These are phyloP conservation scores for Malania oleifera DNA, from an alignment of 164 flowering plant genomes.

Conservation along the genomic window DNA sequence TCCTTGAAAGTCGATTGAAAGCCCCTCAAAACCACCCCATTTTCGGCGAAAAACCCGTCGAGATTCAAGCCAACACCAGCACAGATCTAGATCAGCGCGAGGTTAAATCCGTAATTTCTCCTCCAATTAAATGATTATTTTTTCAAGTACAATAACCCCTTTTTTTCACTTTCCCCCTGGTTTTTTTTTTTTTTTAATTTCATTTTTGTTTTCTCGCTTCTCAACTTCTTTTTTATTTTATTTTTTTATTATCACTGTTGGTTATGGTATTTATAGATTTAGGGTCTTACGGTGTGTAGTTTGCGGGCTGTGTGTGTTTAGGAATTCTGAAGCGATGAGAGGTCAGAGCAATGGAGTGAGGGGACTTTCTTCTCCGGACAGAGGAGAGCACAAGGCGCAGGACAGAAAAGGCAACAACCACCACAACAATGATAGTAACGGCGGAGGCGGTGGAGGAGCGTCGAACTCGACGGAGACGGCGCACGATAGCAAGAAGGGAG, in stretches of 20 bases:
- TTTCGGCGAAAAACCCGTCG: slow-evolving; percentile 14
- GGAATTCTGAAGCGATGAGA: slow-evolving; percentile 73
- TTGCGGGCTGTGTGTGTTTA: slow-evolving; percentile 11
- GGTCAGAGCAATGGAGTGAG: slow-evolving; percentile 50
- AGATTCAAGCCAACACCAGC: slow-evolving; percentile 3
- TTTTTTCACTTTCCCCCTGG: too few species aligned
- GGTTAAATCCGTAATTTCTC: slow-evolving; percentile 33
- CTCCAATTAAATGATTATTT: too few species aligned
- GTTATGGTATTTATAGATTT: background rate
- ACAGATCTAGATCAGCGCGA: slow-evolving; percentile 21
- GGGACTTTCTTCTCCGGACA: slow-evolving; percentile 26
- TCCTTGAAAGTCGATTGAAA: slow-evolving; percentile 2
- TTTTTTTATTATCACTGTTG: background rate
- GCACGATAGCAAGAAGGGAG: slow-evolving; percentile 55
- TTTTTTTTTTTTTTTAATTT: too few species aligned
- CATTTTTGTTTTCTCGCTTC: background rate
- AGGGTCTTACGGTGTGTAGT: background rate
- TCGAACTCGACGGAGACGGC: slow-evolving; percentile 55
- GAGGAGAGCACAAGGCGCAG: slow-evolving; percentile 18
- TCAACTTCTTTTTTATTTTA: background rate
- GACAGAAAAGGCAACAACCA: slow-evolving; percentile 26
- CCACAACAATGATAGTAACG: background rate
- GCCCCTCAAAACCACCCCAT: slow-evolving; percentile 5
- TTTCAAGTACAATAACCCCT: background rate
- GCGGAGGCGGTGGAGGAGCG: slow-evolving; percentile 27